Evolutionary conservation across 2,329 filamentous ascomycete species (phyloP).

Genomic region (Fusarium abutilonis): DNA sequence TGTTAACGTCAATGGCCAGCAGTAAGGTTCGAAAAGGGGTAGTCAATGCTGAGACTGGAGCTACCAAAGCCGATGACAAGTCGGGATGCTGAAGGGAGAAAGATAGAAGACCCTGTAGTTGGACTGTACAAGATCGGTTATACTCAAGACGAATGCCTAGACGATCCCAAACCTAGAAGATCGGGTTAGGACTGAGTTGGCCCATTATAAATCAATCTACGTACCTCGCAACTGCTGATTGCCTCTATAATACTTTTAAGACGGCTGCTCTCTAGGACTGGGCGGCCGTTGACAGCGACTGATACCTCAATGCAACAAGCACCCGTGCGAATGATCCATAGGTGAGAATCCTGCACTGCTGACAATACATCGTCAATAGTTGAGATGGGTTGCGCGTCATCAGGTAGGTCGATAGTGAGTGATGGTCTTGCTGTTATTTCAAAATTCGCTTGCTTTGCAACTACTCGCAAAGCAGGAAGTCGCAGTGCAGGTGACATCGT

Average conservation of each 20-base stretch:
- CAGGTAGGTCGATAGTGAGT: slow-evolving; percentile 44
- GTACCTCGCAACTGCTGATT: slow-evolving; percentile 46
- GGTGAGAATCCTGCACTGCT: slow-evolving; percentile 33
- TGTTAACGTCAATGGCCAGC: slow-evolving; percentile 42
- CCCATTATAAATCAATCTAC: background rate
- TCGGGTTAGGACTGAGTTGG: background rate
- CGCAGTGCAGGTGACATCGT: slow-evolving; percentile 27
- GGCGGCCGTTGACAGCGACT: slow-evolving; percentile 36
- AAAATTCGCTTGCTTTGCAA: slow-evolving; percentile 37
- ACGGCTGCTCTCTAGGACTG: slow-evolving; percentile 17
- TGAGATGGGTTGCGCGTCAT: slow-evolving; percentile 7
- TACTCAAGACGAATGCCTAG: slow-evolving; percentile 45
- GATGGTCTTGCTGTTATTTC: slow-evolving; percentile 41
- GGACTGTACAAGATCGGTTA: slow-evolving; percentile 6
- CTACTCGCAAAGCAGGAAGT: slow-evolving; percentile 43
- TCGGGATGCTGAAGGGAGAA: slow-evolving; percentile 53
- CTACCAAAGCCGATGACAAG: slow-evolving; percentile 46
- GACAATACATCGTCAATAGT: slow-evolving; percentile 42
- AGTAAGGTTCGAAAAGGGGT: slow-evolving; percentile 44
- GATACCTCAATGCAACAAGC: slow-evolving; percentile 46
- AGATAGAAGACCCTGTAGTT: slow-evolving; percentile 34
- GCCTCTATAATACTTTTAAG: slow-evolving; percentile 28
- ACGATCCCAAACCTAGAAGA: slow-evolving; percentile 47
- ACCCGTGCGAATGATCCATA: slow-evolving; percentile 50
- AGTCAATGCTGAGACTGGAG: slow-evolving; percentile 42